Evolutionary conservation across 495 filamentous ascomycete species (phyloP).

Genomic region (Acidomyces sp.): DNA sequence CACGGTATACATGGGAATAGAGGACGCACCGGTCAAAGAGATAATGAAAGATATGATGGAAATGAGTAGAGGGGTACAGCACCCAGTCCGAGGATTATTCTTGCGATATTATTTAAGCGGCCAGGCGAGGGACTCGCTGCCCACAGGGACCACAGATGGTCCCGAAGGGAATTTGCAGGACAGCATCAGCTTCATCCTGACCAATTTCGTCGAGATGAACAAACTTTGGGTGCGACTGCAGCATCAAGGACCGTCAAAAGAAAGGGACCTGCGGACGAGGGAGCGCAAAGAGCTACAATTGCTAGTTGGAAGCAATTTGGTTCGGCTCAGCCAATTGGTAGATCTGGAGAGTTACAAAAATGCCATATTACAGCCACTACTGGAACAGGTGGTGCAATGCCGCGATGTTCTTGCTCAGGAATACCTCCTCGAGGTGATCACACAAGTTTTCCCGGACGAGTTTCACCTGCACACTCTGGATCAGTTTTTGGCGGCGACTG

Average conservation of each 20-base stretch:
- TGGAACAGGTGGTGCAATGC: constrained; percentile 96
- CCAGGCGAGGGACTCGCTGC: constrained; percentile 80
- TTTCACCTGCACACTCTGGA: constrained; percentile 95
- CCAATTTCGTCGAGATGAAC: constrained; percentile 99
- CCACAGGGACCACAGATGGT: constrained; percentile 71
- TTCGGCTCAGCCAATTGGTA: constrained; percentile 86
- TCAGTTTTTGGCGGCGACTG: constrained; percentile 80
- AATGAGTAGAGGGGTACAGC: constrained; percentile 96
- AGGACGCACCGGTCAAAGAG: constrained; percentile 97
- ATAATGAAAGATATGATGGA: constrained; percentile 99
- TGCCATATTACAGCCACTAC: constrained; percentile 71
- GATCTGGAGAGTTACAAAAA: constrained; percentile 88
- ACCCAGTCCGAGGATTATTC: constrained; percentile 88
- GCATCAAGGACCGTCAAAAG: constrained; percentile 92
- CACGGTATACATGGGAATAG: constrained; percentile 96
- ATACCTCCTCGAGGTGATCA: constrained; percentile 95
- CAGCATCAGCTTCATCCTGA: constrained; percentile 91
- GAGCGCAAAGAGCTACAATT: constrained; percentile 91
- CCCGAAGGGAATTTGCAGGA: constrained; percentile 94
- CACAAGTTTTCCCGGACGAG: constrained; percentile 97
- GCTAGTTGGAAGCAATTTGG: constrained; percentile 89
- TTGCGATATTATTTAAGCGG: constrained; percentile 90
- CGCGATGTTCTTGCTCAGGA: constrained; percentile 94
- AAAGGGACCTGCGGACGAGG: constrained; percentile 82
- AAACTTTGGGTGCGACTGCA: constrained; percentile 97